Evolutionary conservation across 2,329 filamentous ascomycete species (phyloP), one percentile per base, ranked within the genome.

Genomic region (Metarhizium anisopliae): DNA sequence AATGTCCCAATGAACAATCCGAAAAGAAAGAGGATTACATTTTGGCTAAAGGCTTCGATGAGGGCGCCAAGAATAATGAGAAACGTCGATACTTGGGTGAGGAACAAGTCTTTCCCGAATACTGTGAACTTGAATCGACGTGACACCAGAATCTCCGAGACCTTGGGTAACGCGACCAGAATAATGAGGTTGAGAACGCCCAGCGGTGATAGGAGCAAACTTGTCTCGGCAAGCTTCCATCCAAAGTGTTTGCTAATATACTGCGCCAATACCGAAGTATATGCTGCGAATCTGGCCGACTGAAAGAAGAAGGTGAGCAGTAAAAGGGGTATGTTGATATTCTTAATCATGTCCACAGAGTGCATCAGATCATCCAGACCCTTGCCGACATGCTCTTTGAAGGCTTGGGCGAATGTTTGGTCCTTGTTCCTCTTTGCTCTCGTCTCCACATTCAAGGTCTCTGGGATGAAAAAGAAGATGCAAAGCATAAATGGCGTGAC

Each of bases 211-310:
- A 76, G 64, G 35, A 76, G 64, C 55, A 74, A 67, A 55, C 70
- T 74, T 0, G 69, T 71, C 55, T 75, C 66, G 18, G 70, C 72
- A 32, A 77, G 66, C 20, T 62, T 69, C 74, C 74, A 76, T 51
- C 67, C 67, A 50, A 76, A 77, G 56, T 74, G 64, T 55, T 73
- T 75, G 68, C 72, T 74, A 54, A 77, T 62, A 45, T 73, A 74
- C 61, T 76, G 74, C 4, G 69, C 63, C 35, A 76, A 62, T 0
- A 67, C 72, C 6, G 62, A 62, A 13, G 67, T 65, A 58, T 72
- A 68, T 6, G 71, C 69, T 0, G 66, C 59, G 53, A 64, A 63
- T n/a, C 73, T 62, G 11, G 73, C 70, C 42, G 66, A 68, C 53
- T 68, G 64, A 47, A 74, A 65, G 14, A 76, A 64, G 52, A 74